Evolutionary conservation across 2,329 filamentous ascomycete genomes (phyloP), one percentile per base, ranked within the genome.

Genomic region (Annulohypoxylon truncatum): DNA sequence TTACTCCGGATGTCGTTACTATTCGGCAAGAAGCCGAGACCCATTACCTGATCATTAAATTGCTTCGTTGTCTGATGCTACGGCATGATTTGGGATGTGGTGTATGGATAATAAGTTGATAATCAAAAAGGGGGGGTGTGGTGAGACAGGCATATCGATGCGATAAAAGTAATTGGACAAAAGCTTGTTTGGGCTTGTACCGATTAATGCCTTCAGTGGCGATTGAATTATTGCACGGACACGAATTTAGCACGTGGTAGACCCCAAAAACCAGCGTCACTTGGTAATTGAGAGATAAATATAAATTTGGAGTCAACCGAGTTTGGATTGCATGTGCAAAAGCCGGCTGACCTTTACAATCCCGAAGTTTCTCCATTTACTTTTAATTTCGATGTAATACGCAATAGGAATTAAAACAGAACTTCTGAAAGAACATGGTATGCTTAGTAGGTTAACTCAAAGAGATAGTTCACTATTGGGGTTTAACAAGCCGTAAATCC

Each of bases 231-330:
- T 29, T 4, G 18, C 12, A 46, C 22, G 13, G 29, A 26, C 40
- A 38, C 8, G 24, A 58, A 53, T 58, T 38, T 13, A 20, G 28
- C 26, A 47, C 29, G 40, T 29, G 46, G 38, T 12, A 40, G 38
- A n/a, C 46, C 20, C 47, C 15, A 44, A 26, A 15, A 53, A 10
- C 4, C 12, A 46, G 35, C 26, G 8, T 4, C 26, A 8, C 4
- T 54, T 40, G 31, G 61, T 26, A 54, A 26, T 64, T 64, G 33
- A 54, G 40, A 64, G 42, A 42, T 47, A 28, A 52, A 52, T 47
- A 24, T 38, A 20, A 20, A 29, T 38, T 56, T 56, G 52, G 44
- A 62, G 50, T 40, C 33, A 51, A 4, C 9, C 35, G 8, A 22
- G 40, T 52, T 40, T 40, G 22, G 46, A 28, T 15, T 31, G 48